Base-by-base conservation (phyloP, 805 yeast genomes). In the Jamesozyma lodderae region DNA sequence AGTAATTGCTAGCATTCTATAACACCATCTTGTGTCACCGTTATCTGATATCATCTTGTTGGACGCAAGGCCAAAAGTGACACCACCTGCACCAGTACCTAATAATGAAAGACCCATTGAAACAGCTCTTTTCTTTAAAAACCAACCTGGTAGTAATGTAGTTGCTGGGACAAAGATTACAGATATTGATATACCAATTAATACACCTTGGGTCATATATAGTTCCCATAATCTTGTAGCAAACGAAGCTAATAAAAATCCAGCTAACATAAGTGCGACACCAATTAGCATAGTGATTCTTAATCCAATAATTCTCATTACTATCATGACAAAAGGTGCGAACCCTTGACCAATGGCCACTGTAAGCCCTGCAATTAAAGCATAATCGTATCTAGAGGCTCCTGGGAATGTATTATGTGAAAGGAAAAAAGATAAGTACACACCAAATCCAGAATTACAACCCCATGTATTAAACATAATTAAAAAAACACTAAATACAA, bases 381-480 rank as follows among this genome's bases (percentile, higher is more conserved):
- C 83, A 54, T 70, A 81, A 42, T 78, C 82, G 39, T 72, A 59
- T 36, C 70, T 70, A 1, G 68, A 53, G 0, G 80, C 79, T 2
- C 79, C 83, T 0, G 63, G 60, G 45, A 76, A 79, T 0, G 67
- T 60, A 32, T 70, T 57, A 36, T 69, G 52, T 31, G 70, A 68
- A 18, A 80, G 45, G 50, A 78, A 81, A 44, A 66, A 68, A 1
- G 81, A 68, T 19, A 81, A 60, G 46, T 76, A 79, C 4, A 81
- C 69, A 21, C 85, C 80, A 52, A 69, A 81, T 3, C 79, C 81
- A 6, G 62, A 57, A 45, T 80, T 80, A 45, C 81, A 71, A 13
- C 92, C 92, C 88, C 90, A 81, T 0, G 84, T 72, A 27, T 72
- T 65, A 45, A 76, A 70, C 54, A 75, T 74, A 29, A 75, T 60